Conservation (phyloP, 768 basidiomycete species). For the Kwoniella pini region DNA sequence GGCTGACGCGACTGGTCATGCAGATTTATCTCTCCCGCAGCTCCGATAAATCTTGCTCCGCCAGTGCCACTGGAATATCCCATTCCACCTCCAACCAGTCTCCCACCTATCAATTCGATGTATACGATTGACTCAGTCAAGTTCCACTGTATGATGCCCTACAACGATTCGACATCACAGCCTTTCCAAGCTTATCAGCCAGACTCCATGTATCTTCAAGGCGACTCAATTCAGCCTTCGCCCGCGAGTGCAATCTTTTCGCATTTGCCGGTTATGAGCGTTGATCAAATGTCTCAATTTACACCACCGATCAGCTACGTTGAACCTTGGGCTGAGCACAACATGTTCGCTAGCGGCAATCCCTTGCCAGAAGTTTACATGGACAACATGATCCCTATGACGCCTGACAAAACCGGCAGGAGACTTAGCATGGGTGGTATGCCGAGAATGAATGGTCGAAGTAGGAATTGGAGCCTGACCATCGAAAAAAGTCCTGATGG, state of each 20-base stretch:
- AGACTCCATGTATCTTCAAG: conserved; percentile 2
- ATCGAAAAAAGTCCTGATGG: conserved; percentile 29
- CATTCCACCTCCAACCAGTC: no score
- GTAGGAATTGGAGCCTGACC: conserved; percentile 36
- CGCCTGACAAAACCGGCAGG: conserved; percentile 4
- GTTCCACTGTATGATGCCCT: neutral
- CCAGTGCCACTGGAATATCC: neutral
- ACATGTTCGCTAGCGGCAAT: conserved; percentile 23
- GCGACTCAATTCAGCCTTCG: neutral
- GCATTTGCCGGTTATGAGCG: neutral
- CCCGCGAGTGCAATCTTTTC: conserved; percentile 1
- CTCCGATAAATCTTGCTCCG: neutral
- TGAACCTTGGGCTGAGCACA: conserved; percentile 35
- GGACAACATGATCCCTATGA: neutral
- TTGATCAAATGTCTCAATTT: conserved; percentile 10
- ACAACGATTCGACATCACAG: neutral
- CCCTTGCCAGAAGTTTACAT: neutral
- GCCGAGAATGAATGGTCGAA: conserved; percentile 5
- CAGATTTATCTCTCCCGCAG: conserved; percentile 3
- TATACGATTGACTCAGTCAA: neutral
- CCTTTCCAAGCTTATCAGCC: neutral
- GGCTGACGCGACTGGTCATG: neutral
- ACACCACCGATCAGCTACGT: conserved; percentile 21
- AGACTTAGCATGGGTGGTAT: conserved; percentile 13
- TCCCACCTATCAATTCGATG: neutral